Evolutionary conservation across 2,329 filamentous ascomycete species (phyloP).

Genomic region (Penicillium occitanis): DNA sequence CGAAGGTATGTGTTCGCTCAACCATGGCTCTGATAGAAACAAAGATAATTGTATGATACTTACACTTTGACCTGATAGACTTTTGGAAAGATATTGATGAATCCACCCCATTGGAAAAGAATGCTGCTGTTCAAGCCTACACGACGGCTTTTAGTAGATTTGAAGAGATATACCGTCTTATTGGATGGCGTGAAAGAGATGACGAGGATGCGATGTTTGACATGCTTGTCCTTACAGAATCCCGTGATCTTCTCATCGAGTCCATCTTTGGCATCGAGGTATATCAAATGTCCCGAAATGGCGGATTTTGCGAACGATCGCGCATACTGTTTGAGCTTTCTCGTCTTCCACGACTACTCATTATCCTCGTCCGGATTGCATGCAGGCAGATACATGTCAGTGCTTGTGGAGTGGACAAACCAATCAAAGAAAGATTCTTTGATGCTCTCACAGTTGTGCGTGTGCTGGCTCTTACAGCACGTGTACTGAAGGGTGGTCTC

Average conservation of each 20-base stretch:
- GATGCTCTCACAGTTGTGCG: conserved; percentile 6
- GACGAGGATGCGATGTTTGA: background rate
- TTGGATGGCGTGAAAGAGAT: conserved; percentile 10
- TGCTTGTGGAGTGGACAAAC: background rate
- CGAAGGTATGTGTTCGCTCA: conserved; percentile 7
- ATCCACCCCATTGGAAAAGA: conserved; percentile 13
- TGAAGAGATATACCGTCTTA: conserved; percentile 17
- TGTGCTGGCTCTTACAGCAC: background rate
- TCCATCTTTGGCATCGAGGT: conserved; percentile 14
- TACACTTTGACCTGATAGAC: background rate
- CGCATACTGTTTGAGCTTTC: conserved; percentile 10
- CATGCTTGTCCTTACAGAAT: conserved; percentile 2
- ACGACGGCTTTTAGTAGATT: conserved; percentile 11
- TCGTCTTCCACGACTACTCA: conserved; percentile 15
- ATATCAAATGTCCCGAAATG: conserved; percentile 9
- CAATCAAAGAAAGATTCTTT: conserved; percentile 8
- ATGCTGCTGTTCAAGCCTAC: conserved; percentile 5
- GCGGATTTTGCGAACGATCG: background rate
- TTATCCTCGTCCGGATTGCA: background rate
- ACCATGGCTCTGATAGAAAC: background rate
- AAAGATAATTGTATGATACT: background rate
- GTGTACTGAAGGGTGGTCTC: background rate
- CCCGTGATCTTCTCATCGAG: conserved; percentile 13
- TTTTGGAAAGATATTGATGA: conserved; percentile 18
- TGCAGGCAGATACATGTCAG: background rate